Conservation (phyloP, 2,329 filamentous ascomycete species). For the Claviceps quebecensis region DNA sequence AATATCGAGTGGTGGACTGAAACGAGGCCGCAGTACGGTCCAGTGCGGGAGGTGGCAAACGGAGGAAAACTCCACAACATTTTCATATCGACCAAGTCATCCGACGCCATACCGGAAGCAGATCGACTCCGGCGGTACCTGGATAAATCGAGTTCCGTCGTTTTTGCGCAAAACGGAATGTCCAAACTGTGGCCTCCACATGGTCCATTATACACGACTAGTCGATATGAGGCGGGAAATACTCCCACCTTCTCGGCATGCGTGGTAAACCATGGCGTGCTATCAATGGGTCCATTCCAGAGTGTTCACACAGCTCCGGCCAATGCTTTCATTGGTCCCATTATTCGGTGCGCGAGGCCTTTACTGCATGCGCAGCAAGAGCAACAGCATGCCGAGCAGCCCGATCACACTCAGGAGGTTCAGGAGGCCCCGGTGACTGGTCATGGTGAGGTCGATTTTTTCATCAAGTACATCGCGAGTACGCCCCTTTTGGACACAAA, state of each 20-base stretch:
- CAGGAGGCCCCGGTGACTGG: no score
- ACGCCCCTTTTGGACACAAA: conserved; percentile 30
- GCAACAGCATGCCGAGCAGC: background rate
- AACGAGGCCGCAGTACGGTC: conserved; percentile 21
- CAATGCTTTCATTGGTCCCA: conserved; percentile 32
- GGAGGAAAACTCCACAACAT: conserved; percentile 49
- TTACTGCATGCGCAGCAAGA: background rate
- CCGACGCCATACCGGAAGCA: conserved; percentile 48
- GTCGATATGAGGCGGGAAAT: conserved; percentile 22
- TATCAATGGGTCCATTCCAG: conserved; percentile 33
- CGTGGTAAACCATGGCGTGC: conserved; percentile 43
- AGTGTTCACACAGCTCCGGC: conserved; percentile 39
- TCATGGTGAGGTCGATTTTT: conserved; percentile 15
- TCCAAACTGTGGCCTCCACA: conserved; percentile 47
- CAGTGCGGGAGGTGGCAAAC: conserved; percentile 25
- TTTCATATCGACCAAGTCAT: conserved; percentile 65
- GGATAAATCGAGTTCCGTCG: conserved; percentile 52
- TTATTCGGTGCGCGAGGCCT: conserved; percentile 18
- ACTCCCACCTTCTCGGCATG: conserved; percentile 61
- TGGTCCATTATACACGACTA: conserved; percentile 27
- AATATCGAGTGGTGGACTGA: conserved; percentile 42
- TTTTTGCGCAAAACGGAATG: conserved; percentile 82
- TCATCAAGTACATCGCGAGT: conserved; percentile 27
- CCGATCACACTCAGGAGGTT: background rate
- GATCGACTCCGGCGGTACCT: conserved; percentile 47